Evolutionary conservation across 1,284 basidiomycete genomes (phyloP), one percentile per base, ranked within the genome.

Genomic region (Ceratobasidium sp.): DNA sequence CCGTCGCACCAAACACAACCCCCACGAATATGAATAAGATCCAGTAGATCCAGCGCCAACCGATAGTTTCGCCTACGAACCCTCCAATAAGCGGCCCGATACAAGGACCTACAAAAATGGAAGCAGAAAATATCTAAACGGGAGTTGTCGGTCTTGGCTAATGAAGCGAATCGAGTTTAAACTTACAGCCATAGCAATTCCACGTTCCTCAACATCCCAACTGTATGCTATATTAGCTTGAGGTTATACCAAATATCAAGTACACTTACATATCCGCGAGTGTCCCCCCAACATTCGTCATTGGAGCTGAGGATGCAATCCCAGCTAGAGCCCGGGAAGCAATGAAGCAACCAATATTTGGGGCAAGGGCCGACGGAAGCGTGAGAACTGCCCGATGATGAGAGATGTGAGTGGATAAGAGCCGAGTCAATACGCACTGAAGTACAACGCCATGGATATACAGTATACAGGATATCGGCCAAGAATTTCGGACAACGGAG

Each of bases 41-140:
- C 84, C 83, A 85, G 80, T 87, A 85, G 77, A 86, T 83, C 84
- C 85, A 86, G 10, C 85, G 80, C 86, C 85, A 86, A 3, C 80
- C 78, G 20, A 76, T 28, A 11, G 69, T 73, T 42, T 61, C 58
- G 37, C 69, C 69, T 33, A 71, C 77, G 49, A 73, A 77, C 1
- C 76, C 76, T 28, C 67, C 76, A 26, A 73, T 42, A 15, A 77
- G 23, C 23, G 76, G 76, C 3, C 76, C 67, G 26, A 73, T 23
- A 26, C 76, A 77, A 0, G 76, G 76, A 1, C 76, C 76, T 78
- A 82, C 63, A 35, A 73, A 73, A 8, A 73, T 73, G 26, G 69
- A 73, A 13, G 58, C 54, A 17, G 69, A 73, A 28, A 73, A 73
- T n/a, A 73, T 26, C 69, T 73, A 45, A 17, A 7, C 10, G 23